phyloP scores from a whole-genome alignment of 306 rosid genomes.

The barrel medic (Medicago truncatula) region MtrunA17r5.0-ANR NC_053046.1:8191501-8192000 shows the following conservation, averaged over 20 bases:
- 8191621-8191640: neutral
- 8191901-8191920: neutral
- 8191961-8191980: constrained; percentile 11
- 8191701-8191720: constrained; percentile 2
- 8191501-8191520: neutral
- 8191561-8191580: neutral
- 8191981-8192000: constrained; percentile 28
- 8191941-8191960: constrained; percentile 31
- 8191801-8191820: neutral
- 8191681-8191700: neutral
- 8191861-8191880: neutral
- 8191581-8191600: neutral
- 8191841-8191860: neutral
- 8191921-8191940: constrained; percentile 23
- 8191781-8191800: neutral
- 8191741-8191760: neutral
- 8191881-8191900: constrained; percentile 1
- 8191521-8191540: no score
- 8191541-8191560: neutral
- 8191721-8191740: neutral
- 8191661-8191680: neutral
- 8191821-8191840: neutral
- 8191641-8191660: neutral
- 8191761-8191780: neutral
- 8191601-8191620: neutral